Base-by-base conservation (phyloP, 345 rosid species). In the Erysimum cheiranthoides region DNA sequence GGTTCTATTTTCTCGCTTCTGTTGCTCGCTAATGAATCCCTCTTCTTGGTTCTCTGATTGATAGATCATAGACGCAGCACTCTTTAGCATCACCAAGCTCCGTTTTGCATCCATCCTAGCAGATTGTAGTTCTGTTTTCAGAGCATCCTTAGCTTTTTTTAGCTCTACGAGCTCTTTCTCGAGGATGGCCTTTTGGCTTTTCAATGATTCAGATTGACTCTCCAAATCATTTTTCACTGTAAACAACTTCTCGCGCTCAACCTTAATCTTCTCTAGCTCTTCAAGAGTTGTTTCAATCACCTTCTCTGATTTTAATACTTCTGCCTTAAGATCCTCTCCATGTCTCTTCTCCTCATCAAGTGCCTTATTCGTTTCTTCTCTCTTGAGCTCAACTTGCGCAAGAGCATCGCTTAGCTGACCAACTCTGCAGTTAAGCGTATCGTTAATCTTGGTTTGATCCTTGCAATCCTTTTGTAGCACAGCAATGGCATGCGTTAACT, bases 21-120 rank as follows among this genome's bases (percentile, higher is more conserved):
- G 61, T 64, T 50, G 61, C 77, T 74, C 59, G 59, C 49, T 34
- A 34, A 5, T 25, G 50, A 60, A 35, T 10, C 21, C 14, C 42
- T 32, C 64, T 40, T 43, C 71, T 66, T 3, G 38, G 50, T 46
- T 57, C 13, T 61, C 70, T 11, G 83, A 82, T 56, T 57, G 82
- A 32, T 77, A 79, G 62, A 88, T 36, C 58, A 61, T 32, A 12
- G 86, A 74, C 25, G 84, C 85, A 34, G 88, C 80, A 21, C 63
- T 79, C 89, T 84, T 88, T 82, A 87, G 61, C 81, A 88, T 47
- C 63, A 71, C 54, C 75, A 88, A 60, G 28, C 67, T 53, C 28
- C 38, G 46, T 35, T 70, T 13, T 57, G 66, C 54, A n/a, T 56
- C 46, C 39, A 16, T 49, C 38, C 67, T 53, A 56, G 45, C 8